Percentiles rank a stretch among this genome's conserved stretches.
Evolutionary conservation across 2,329 filamentous ascomycete species (phyloP).

Genomic region (Neonectria punicea): DNA sequence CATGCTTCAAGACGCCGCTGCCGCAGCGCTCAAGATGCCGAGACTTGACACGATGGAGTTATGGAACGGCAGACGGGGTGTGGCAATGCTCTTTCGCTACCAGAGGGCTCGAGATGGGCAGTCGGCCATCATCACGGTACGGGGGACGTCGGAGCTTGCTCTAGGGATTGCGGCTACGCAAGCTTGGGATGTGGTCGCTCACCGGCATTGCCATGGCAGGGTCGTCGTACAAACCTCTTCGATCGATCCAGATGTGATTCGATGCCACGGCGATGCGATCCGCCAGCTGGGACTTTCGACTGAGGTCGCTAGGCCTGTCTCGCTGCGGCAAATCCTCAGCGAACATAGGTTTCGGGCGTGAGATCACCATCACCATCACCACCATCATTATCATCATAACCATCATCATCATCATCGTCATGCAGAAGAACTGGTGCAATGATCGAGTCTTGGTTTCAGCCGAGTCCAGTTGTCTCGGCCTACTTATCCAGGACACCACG

Average conservation of each 20-base stretch:
- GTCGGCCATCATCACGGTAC: slow-evolving; percentile 36
- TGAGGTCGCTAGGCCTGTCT: slow-evolving; percentile 33
- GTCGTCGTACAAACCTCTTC: slow-evolving; percentile 29
- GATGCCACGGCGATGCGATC: slow-evolving; percentile 40
- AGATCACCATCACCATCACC: neutral
- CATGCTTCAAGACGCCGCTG: too few relatives aligned
- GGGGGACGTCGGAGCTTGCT: slow-evolving; percentile 37
- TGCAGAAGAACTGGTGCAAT: slow-evolving; percentile 6
- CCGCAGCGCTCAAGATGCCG: slow-evolving; percentile 42
- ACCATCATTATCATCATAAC: too few relatives aligned
- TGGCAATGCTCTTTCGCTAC: slow-evolving; percentile 42
- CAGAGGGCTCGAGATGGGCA: slow-evolving; percentile 31
- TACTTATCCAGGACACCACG: neutral
- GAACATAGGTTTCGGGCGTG: slow-evolving; percentile 30
- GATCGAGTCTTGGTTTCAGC: slow-evolving; percentile 7
- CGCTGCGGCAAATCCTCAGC: slow-evolving; percentile 36
- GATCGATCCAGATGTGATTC: slow-evolving; percentile 29
- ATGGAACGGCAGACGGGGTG: slow-evolving; percentile 45
- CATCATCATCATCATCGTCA: neutral
- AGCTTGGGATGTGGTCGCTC: slow-evolving; percentile 41
- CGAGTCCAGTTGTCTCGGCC: neutral
- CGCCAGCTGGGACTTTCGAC: slow-evolving; percentile 34
- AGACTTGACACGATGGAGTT: slow-evolving; percentile 46
- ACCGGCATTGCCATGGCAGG: slow-evolving; percentile 27
- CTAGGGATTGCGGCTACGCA: slow-evolving; percentile 26